Percentiles rank a stretch among this genome's conserved stretches.
These are phyloP conservation scores for Elaeagnus macrophylla DNA, from an alignment of 306 rosid species.

Conservation along the genomic window DNA sequence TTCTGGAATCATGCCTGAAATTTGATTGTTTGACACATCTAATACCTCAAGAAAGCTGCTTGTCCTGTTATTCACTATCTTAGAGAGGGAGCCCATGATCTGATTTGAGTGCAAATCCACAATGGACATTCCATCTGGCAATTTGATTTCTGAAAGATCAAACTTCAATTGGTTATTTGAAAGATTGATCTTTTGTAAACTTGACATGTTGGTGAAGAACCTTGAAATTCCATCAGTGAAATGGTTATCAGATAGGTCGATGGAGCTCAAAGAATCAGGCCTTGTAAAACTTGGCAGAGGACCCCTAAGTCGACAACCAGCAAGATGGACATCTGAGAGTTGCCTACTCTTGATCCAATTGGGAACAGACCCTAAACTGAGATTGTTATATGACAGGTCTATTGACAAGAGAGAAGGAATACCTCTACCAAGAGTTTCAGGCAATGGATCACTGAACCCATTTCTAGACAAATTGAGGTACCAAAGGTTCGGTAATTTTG, in stretches of 20 bases:
- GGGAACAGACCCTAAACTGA: slow-evolving; percentile 68
- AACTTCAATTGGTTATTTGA: slow-evolving; percentile 69
- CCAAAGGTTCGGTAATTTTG: slow-evolving; percentile 76
- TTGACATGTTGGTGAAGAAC: slow-evolving; percentile 61
- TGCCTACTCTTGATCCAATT: slow-evolving; percentile 71
- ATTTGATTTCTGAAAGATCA: slow-evolving; percentile 47
- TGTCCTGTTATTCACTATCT: slow-evolving; percentile 40
- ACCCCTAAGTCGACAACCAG: slow-evolving; percentile 75
- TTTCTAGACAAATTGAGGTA: slow-evolving; percentile 72
- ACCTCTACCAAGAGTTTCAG: slow-evolving; percentile 39
- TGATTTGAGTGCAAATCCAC: slow-evolving; percentile 65
- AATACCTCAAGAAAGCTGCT: slow-evolving; percentile 63
- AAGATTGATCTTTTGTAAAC: slow-evolving; percentile 63
- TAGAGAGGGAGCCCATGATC: slow-evolving; percentile 56
- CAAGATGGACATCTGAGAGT: slow-evolving; percentile 62
- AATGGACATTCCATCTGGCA: slow-evolving; percentile 43
- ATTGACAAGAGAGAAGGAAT: slow-evolving; percentile 76
- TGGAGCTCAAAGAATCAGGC: slow-evolving; percentile 58
- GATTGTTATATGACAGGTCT: slow-evolving; percentile 79
- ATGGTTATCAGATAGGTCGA: slow-evolving; percentile 73
- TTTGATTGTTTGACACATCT: slow-evolving; percentile 66
- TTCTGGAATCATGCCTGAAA: slow-evolving; percentile 65
- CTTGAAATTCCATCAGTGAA: slow-evolving; percentile 44
- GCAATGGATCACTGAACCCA: slow-evolving; percentile 57
- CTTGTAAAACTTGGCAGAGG: slow-evolving; percentile 52